A percentile compares a stretch with the other conserved stretches of the same genome.
phyloP scores from a whole-genome alignment of 2,329 filamentous ascomycete genomes.

The Pseudogymnoascus verrucosus region DNA sequence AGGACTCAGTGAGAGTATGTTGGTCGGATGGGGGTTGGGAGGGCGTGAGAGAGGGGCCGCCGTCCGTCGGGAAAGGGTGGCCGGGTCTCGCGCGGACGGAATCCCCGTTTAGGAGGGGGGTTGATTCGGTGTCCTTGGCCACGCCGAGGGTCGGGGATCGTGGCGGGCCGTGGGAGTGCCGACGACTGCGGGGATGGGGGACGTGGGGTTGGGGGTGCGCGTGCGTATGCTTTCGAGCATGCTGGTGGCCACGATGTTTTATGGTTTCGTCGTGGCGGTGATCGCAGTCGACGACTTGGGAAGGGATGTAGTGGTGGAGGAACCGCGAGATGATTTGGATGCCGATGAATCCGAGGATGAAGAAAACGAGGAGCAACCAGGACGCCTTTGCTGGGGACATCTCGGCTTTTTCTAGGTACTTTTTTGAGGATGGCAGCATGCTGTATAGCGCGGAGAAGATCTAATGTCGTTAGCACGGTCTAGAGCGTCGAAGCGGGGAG shows the following conservation, averaged over 20 bases:
- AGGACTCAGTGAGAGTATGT: slow-evolving; percentile 17
- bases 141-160: slow-evolving; percentile 9
- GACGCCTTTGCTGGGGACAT: slow-evolving; percentile 60
- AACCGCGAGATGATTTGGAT: slow-evolving; percentile 67
- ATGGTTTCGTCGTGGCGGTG: slow-evolving; percentile 56
- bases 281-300: slow-evolving; percentile 73
- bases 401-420: slow-evolving; percentile 64
- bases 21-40: background rate
- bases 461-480: slow-evolving; percentile 37
- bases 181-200: slow-evolving; percentile 7
- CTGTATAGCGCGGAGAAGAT: slow-evolving; percentile 86
- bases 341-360: slow-evolving; percentile 63
- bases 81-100: slow-evolving; percentile 16
- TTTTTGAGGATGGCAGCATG: slow-evolving; percentile 82
- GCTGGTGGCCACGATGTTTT: background rate
- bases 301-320: slow-evolving; percentile 66
- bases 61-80: slow-evolving; percentile 5
- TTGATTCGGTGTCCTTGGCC: slow-evolving; percentile 19
- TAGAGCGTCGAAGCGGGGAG: background rate
- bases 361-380: slow-evolving; percentile 60
- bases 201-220: slow-evolving; percentile 12
- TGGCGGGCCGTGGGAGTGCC: slow-evolving; percentile 7
- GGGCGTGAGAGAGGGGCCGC: background rate
- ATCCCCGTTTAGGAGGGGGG: slow-evolving; percentile 21
- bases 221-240: background rate